Conservation (phyloP, 805 yeast genomes). For the Groenewaldozyma tartarivorans region DNA sequence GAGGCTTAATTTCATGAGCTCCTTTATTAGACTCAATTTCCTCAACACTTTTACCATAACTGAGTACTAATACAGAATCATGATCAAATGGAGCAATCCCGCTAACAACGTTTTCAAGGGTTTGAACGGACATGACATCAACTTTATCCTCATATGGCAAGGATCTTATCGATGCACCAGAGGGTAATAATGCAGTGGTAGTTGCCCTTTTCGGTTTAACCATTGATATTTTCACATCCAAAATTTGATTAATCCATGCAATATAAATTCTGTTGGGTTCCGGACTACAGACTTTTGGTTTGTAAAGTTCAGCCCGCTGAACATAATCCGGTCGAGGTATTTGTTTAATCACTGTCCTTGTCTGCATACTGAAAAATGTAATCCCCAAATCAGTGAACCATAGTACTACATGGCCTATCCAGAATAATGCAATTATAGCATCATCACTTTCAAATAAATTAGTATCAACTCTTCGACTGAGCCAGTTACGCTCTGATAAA, state of each 20-base stretch:
- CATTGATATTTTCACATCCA: slow-evolving; percentile 49
- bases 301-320: slow-evolving; percentile 66
- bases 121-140: slow-evolving; percentile 30
- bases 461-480: slow-evolving; percentile 69
- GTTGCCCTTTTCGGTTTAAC: slow-evolving; percentile 11
- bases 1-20: slow-evolving; percentile 29
- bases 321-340: slow-evolving; percentile 48
- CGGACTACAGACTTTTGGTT: slow-evolving; percentile 66
- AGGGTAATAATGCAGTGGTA: slow-evolving; percentile 5
- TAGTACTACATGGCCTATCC: slow-evolving; percentile 54
- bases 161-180: slow-evolving; percentile 11
- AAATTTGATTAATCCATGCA: slow-evolving; percentile 76
- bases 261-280: slow-evolving; percentile 59
- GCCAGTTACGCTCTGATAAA: slow-evolving; percentile 73
- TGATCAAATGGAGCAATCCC: slow-evolving; percentile 73
- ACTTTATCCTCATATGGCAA: slow-evolving; percentile 16
- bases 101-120: slow-evolving; percentile 46
- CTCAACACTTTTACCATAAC: slow-evolving; percentile 40
- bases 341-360: slow-evolving; percentile 39
- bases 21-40: slow-evolving; percentile 14
- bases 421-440: slow-evolving; percentile 59
- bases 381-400: slow-evolving; percentile 87
- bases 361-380: slow-evolving; percentile 48
- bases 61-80: slow-evolving; percentile 48
- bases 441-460: slow-evolving; percentile 46